phyloP scores from a whole-genome alignment of 768 basidiomycete genomes.

The Tephrocybe sp. region DNA sequence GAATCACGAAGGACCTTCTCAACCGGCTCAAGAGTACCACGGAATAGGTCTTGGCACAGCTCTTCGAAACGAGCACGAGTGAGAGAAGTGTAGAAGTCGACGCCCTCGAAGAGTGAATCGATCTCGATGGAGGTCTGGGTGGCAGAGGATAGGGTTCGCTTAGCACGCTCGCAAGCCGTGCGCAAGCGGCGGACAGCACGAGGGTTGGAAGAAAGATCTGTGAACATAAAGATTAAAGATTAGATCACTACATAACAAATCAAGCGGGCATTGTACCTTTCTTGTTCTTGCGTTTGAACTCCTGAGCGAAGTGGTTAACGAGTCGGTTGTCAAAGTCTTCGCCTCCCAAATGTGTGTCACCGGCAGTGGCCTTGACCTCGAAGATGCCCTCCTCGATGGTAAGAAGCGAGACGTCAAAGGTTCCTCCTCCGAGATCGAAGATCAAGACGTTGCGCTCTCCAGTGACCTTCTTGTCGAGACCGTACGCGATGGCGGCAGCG shows the following conservation, averaged over 20 bases:
- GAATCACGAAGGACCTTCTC: slow-evolving; percentile 98
- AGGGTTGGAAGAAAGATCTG: slow-evolving; percentile 88
- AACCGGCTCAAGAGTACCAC: slow-evolving; percentile 89
- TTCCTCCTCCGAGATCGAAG: slow-evolving; percentile 98
- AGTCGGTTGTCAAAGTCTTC: slow-evolving; percentile 99
- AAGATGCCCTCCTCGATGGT: slow-evolving; percentile 98
- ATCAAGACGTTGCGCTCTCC: slow-evolving; percentile 96
- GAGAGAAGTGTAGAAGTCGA: slow-evolving; percentile 97
- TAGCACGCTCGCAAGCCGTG: slow-evolving; percentile 97
- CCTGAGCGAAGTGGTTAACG: slow-evolving; percentile 94
- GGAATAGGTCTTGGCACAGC: slow-evolving; percentile 94
- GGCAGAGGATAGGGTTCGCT: slow-evolving; percentile 96
- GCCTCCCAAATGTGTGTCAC: slow-evolving; percentile 98
- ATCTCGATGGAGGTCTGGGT: slow-evolving; percentile 97
- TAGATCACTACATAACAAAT: not conserved
- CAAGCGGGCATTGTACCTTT: slow-evolving; percentile 59
- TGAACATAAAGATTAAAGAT: slow-evolving; percentile 9
- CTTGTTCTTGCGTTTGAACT: slow-evolving; percentile 98
- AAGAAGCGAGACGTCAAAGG: slow-evolving; percentile 95
- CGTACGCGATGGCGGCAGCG: slow-evolving; percentile 97
- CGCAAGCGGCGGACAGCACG: slow-evolving; percentile 97
- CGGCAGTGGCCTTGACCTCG: slow-evolving; percentile 97
- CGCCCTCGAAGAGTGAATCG: slow-evolving; percentile 96
- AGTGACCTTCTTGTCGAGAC: slow-evolving; percentile 90
- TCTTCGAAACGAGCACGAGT: slow-evolving; percentile 99